Conservation (phyloP, 148 eudicot species). For the Suaeda aralocaspica region DNA sequence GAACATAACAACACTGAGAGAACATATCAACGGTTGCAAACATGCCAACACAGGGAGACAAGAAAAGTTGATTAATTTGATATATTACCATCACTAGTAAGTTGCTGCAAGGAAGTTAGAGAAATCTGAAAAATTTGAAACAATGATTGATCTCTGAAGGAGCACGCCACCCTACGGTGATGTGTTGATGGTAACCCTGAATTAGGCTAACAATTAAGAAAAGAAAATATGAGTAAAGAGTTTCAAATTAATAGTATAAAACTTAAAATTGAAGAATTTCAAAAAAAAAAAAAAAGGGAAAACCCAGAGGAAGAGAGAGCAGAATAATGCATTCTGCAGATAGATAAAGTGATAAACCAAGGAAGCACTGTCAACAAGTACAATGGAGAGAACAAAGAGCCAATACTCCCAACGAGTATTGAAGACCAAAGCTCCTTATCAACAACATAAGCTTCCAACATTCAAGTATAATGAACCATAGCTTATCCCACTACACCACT, state of each 20-base stretch:
- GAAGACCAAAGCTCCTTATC: neutral
- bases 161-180: slow-evolving; percentile 73
- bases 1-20: neutral
- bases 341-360: slow-evolving; percentile 2
- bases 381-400: neutral
- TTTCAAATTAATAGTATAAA: neutral
- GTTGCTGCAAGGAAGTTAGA: slow-evolving; percentile 69
- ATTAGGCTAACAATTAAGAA: slow-evolving; percentile 50
- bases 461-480: neutral
- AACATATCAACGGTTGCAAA: no score
- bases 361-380: neutral
- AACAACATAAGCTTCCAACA: neutral
- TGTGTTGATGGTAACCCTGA: slow-evolving; percentile 76
- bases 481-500: neutral
- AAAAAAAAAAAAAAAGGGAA: neutral
- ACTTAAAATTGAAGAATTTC: neutral
- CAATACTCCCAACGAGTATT: neutral
- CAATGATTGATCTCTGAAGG: slow-evolving; percentile 77
- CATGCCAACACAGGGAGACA: no score
- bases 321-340: neutral
- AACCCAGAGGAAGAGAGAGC: neutral
- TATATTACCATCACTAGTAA: slow-evolving; percentile 66
- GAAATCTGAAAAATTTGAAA: slow-evolving; percentile 82
- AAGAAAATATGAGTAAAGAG: slow-evolving; percentile 3
- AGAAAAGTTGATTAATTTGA: no score